These are phyloP conservation scores for Hymenoscyphus linearis DNA, from an alignment of 2,329 filamentous ascomycete species.

Conservation along the genomic window DNA sequence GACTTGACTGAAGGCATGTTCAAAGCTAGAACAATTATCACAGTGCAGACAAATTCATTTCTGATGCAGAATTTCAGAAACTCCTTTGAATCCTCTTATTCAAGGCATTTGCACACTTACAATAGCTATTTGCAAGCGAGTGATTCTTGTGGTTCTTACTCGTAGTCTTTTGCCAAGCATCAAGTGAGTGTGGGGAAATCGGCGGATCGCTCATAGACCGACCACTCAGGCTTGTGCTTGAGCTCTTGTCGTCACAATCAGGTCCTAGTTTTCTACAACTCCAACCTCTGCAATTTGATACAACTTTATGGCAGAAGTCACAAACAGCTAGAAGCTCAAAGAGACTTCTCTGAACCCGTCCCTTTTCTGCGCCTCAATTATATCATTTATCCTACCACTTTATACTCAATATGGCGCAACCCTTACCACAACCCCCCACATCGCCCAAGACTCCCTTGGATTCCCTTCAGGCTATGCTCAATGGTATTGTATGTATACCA, in stretches of 20 bases:
- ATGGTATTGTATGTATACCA: conserved; percentile 45
- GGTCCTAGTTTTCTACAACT: neutral
- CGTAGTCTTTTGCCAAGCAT: too few relatives aligned
- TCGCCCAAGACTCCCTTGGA: conserved; percentile 28
- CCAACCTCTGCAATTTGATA: neutral
- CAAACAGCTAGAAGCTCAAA: neutral
- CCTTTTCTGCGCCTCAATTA: neutral
- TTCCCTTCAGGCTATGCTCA: conserved; percentile 47
- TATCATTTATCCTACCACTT: neutral
- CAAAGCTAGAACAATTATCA: too few relatives aligned
- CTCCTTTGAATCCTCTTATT: too few relatives aligned
- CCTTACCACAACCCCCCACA: conserved; percentile 1
- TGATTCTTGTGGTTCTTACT: too few relatives aligned
- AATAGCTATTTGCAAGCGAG: too few relatives aligned
- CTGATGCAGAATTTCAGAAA: too few relatives aligned
- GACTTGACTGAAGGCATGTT: too few relatives aligned
- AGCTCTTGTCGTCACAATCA: neutral
- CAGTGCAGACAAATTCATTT: too few relatives aligned
- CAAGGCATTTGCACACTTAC: too few relatives aligned
- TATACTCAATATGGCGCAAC: conserved; percentile 3
- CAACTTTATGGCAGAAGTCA: neutral
- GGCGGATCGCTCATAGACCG: too few relatives aligned
- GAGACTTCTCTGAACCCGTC: neutral
- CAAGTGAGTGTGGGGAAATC: too few relatives aligned
- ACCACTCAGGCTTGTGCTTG: too few relatives aligned